Evolutionary conservation across 2,329 filamentous ascomycete genomes (phyloP).

Genomic region (Tricladium varicosporioides): DNA sequence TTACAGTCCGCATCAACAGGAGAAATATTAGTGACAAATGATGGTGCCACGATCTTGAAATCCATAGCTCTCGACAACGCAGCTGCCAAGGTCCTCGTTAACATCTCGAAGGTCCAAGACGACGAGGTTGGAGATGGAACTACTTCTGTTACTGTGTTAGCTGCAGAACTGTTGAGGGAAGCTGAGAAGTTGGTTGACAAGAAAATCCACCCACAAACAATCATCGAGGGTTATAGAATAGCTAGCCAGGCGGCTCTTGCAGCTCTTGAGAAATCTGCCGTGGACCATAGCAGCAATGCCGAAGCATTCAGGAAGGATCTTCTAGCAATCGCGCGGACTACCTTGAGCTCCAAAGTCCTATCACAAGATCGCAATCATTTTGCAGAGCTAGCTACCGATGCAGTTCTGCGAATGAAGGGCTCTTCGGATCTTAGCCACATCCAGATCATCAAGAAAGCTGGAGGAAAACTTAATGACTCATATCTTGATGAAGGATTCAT

Average conservation of each 20-base stretch:
- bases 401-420: constrained; percentile 83
- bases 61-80: constrained; percentile 98
- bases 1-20: constrained; percentile 82
- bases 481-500: constrained; percentile 99
- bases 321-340: constrained; percentile 86
- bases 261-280: constrained; percentile 78
- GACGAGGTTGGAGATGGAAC: constrained; percentile 98
- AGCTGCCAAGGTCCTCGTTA: constrained; percentile 95
- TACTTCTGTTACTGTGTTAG: constrained; percentile 94
- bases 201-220: constrained; percentile 99
- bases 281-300: constrained; percentile 83
- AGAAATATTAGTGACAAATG: constrained; percentile 98
- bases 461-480: constrained; percentile 94
- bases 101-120: constrained; percentile 99
- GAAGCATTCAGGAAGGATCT: constrained; percentile 88
- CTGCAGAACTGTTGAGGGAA: constrained; percentile 91
- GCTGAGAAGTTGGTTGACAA: constrained; percentile 96
- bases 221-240: constrained; percentile 99
- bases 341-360: constrained; percentile 94
- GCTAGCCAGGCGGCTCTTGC: constrained; percentile 84
- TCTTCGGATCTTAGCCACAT: constrained; percentile 96
- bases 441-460: constrained; percentile 99
- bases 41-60: constrained; percentile 97
- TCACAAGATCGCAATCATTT: constrained; percentile 94
- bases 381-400: constrained; percentile 83